phyloP scores from a whole-genome alignment of 202 grass and related monocot species.

The Zizania palustris region DNA sequence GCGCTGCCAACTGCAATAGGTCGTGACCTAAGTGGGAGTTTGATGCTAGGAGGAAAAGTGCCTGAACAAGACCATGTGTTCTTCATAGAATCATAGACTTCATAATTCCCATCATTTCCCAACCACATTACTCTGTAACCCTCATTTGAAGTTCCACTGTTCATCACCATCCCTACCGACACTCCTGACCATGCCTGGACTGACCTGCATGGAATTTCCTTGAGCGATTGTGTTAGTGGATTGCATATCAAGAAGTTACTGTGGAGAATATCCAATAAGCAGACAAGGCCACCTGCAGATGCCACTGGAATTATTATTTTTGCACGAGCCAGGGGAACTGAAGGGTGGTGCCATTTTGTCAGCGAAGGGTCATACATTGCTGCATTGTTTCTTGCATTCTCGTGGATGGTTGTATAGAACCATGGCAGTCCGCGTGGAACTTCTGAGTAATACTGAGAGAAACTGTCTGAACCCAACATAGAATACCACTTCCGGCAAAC shows the following conservation, averaged over 20 bases:
- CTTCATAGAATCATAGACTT: constrained; percentile 73
- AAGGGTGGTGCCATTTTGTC: constrained; percentile 81
- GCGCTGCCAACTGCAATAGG: constrained; percentile 70
- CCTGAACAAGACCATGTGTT: constrained; percentile 64
- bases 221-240: constrained; percentile 72
- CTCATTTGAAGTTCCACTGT: constrained; percentile 48
- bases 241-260: constrained; percentile 85
- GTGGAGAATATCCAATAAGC: constrained; percentile 84
- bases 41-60: constrained; percentile 70
- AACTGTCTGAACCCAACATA: constrained; percentile 68
- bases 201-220: constrained; percentile 78
- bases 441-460: constrained; percentile 64
- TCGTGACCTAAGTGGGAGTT: constrained; percentile 88
- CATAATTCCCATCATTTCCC: constrained; percentile 65
- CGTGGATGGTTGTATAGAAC: constrained; percentile 88
- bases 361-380: constrained; percentile 74
- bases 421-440: constrained; percentile 66
- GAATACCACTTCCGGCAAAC: constrained; percentile 85
- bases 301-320: constrained; percentile 84
- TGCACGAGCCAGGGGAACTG: constrained; percentile 54
- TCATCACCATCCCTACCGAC: constrained; percentile 82
- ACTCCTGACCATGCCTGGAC: constrained; percentile 83
- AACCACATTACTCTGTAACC: constrained; percentile 97
- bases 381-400: constrained; percentile 69
- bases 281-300: constrained; percentile 88